A percentile compares a stretch with the other conserved stretches of the same genome.
Evolutionary conservation across 2,329 filamentous ascomycete genomes (phyloP).

Genomic region (Incumbomyces delicatus): DNA sequence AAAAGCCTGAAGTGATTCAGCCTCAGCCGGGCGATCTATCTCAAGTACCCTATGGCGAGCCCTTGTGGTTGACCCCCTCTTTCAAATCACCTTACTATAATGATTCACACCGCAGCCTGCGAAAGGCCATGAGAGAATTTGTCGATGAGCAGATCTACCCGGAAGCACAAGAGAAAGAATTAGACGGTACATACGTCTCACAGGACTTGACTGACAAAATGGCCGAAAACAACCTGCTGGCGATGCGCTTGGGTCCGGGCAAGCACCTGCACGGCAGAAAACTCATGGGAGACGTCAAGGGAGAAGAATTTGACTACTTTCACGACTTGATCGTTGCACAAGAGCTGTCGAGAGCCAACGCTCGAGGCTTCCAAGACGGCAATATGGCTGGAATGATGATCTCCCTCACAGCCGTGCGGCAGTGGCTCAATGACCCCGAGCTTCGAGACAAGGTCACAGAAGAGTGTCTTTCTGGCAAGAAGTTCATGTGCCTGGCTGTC

Average conservation of each 20-base stretch:
- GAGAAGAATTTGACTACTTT: conserved; percentile 68
- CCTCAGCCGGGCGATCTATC: conserved; percentile 62
- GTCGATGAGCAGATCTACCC: conserved; percentile 52
- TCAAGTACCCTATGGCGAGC: conserved; percentile 73
- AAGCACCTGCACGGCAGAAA: conserved; percentile 56
- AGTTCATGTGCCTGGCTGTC: conserved; percentile 64
- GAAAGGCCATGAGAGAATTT: conserved; percentile 57
- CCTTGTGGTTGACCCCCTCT: conserved; percentile 66
- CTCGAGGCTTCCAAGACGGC: conserved; percentile 74
- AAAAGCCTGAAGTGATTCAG: conserved; percentile 64
- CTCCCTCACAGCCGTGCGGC: conserved; percentile 57
- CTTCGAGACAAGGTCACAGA: conserved; percentile 59
- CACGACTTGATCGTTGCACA: conserved; percentile 62
- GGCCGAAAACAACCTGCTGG: conserved; percentile 54
- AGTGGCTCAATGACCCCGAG: conserved; percentile 54
- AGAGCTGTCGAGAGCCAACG: conserved; percentile 60
- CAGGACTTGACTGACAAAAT: conserved; percentile 56
- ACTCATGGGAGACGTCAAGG: conserved; percentile 54
- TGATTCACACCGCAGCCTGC: conserved; percentile 54
- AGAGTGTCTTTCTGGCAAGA: conserved; percentile 56
- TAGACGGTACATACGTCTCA: conserved; percentile 54
- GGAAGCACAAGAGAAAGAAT: conserved; percentile 61
- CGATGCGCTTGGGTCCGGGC: conserved; percentile 59
- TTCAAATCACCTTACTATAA: conserved; percentile 69
- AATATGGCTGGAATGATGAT: conserved; percentile 57